A percentile compares a stretch with the other conserved stretches of the same genome.
Evolutionary conservation across 1,284 basidiomycete species (phyloP).

Genomic region (Laetiporus sulphureus): DNA sequence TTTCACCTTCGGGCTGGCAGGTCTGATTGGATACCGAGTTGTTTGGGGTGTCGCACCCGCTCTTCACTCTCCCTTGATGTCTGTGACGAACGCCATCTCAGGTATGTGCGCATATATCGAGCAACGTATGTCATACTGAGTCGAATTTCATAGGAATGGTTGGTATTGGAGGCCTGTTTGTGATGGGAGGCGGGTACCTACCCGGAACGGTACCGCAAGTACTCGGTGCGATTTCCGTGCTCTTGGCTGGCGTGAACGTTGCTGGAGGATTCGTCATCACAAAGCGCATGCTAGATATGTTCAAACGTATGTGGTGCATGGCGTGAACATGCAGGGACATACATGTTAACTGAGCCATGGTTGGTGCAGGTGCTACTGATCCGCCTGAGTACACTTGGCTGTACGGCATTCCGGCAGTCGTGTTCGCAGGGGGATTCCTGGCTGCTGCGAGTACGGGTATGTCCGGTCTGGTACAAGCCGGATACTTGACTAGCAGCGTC

Average conservation of each 20-base stretch:
- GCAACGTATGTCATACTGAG: background rate
- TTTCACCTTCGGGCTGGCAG: constrained; percentile 79
- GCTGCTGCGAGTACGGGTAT: constrained; percentile 75
- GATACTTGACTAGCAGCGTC: constrained; percentile 75
- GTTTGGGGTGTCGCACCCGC: constrained; percentile 86
- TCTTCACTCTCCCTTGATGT: constrained; percentile 78
- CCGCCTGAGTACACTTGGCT: constrained; percentile 83
- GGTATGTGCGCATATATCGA: constrained; percentile 27
- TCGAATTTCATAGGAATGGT: constrained; percentile 60
- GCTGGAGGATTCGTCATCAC: constrained; percentile 80
- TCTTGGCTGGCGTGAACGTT: constrained; percentile 80
- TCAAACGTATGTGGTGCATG: constrained; percentile 52
- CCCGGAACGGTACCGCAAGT: constrained; percentile 74
- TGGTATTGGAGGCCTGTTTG: constrained; percentile 78
- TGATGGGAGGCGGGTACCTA: constrained; percentile 83
- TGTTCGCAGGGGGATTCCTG: constrained; percentile 77
- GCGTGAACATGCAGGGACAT: background rate
- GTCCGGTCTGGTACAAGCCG: constrained; percentile 81
- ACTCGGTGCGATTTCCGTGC: constrained; percentile 72
- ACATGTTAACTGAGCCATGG: background rate
- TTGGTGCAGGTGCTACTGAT: constrained; percentile 57
- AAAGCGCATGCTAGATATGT: constrained; percentile 87
- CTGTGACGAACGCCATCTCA: constrained; percentile 79
- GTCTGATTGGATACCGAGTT: constrained; percentile 79
- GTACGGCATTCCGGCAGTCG: constrained; percentile 68